These are phyloP conservation scores for Harringtonia lauricola DNA, from an alignment of 2,329 filamentous ascomycete species.

Conservation along the genomic window DNA sequence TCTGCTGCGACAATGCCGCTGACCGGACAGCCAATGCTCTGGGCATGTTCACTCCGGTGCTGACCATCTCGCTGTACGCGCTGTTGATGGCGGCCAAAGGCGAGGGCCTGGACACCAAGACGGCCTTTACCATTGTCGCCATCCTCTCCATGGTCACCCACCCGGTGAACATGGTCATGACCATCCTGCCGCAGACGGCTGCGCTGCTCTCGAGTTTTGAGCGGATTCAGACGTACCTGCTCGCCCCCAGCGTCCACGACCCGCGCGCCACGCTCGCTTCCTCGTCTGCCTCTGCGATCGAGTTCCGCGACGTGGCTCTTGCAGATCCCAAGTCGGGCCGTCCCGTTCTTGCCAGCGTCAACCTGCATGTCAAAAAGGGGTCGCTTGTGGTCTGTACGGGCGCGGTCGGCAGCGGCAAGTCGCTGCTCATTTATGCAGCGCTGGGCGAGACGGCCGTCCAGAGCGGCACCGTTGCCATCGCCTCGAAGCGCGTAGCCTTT, in stretches of 20 bases:
- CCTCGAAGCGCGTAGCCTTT: not conserved
- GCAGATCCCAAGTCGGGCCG: not conserved
- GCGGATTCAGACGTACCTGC: conserved; percentile 24
- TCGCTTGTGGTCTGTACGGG: conserved; percentile 17
- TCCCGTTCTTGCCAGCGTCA: conserved; percentile 14
- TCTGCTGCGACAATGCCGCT: not conserved
- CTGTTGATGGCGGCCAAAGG: conserved; percentile 14
- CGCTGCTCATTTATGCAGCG: conserved; percentile 16
- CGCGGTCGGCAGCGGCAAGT: conserved; percentile 19
- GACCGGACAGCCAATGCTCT: conserved; percentile 24
- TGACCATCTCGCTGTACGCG: conserved; percentile 25
- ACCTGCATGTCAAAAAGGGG: conserved; percentile 13
- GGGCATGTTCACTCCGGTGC: conserved; percentile 27
- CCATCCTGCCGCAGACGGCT: conserved; percentile 22
- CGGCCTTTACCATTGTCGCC: conserved; percentile 28
- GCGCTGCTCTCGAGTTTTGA: conserved; percentile 23
- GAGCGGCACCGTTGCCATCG: conserved; percentile 1
- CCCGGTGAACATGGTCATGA: conserved; percentile 33
- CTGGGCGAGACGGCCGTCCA: conserved; percentile 17
- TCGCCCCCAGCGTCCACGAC: not conserved
- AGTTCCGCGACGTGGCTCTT: conserved; percentile 7
- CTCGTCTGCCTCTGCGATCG: conserved; percentile 1
- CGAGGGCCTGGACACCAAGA: conserved; percentile 19
- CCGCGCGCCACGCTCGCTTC: not conserved
- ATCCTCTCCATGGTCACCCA: conserved; percentile 27